Conservation (phyloP, 345 rosid genomes). For the Anacardium occidentale region DNA sequence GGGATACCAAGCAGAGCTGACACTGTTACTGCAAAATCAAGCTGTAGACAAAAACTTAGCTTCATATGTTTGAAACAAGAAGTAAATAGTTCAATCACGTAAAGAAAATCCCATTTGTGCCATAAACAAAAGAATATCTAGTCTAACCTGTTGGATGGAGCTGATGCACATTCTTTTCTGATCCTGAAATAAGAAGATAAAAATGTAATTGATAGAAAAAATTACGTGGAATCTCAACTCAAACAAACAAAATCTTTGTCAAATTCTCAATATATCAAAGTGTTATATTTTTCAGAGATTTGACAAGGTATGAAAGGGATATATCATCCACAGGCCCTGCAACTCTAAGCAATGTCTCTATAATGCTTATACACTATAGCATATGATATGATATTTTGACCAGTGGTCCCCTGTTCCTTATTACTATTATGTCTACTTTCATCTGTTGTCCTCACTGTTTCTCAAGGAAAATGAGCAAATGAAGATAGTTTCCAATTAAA, state of each 20-base stretch:
- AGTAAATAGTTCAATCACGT: constrained; percentile 18
- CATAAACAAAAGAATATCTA: constrained; percentile 7
- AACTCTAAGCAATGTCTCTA: background rate
- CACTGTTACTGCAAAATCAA: constrained; percentile 90
- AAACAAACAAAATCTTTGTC: background rate
- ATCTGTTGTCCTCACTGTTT: background rate
- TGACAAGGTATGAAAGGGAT: background rate
- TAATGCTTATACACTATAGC: background rate
- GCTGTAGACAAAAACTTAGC: constrained; percentile 47
- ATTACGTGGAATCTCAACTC: background rate
- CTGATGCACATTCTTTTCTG: constrained; percentile 54
- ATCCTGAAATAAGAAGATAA: constrained; percentile 47
- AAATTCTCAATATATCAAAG: background rate
- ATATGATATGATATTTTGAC: background rate
- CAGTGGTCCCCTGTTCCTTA: background rate
- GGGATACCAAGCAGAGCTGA: constrained; percentile 90
- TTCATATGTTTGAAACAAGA: constrained; percentile 8
- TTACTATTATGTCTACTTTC: background rate
- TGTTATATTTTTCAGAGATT: background rate
- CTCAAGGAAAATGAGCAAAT: background rate
- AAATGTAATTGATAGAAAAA: constrained; percentile 8
- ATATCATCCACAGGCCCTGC: background rate
- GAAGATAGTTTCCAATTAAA: background rate
- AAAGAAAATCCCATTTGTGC: constrained; percentile 10
- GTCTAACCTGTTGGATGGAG: constrained; percentile 75